These are phyloP conservation scores for Cryptosporidium muris DNA, from an alignment of 169 alveolate species.

Conservation along the genomic window DNA sequence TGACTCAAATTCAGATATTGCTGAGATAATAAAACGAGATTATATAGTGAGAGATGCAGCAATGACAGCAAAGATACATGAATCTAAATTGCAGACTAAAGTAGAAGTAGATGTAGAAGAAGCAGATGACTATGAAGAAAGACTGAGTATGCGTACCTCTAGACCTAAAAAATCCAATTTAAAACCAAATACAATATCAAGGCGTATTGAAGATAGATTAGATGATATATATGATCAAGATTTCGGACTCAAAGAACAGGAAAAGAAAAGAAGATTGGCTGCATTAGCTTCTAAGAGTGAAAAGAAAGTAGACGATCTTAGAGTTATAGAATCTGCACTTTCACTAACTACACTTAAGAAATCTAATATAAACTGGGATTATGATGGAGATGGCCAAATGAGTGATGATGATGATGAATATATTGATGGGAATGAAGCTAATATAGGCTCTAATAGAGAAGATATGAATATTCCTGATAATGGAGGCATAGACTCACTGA, in stretches of 20 bases:
- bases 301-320: conserved; percentile 13
- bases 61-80: conserved; percentile 46
- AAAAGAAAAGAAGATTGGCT: conserved; percentile 56
- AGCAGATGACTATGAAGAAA: neutral
- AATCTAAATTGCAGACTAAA: conserved; percentile 33
- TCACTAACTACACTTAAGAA: conserved; percentile 47
- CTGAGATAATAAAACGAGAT: conserved; percentile 60
- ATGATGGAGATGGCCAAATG: conserved; percentile 68
- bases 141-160: neutral
- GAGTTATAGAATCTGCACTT: conserved; percentile 58
- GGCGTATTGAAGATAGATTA: conserved; percentile 31
- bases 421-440: conserved; percentile 45
- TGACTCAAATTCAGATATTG: conserved; percentile 56
- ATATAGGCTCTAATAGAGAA: conserved; percentile 17
- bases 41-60: conserved; percentile 65
- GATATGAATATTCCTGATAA: conserved; percentile 41
- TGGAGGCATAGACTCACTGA: conserved; percentile 16
- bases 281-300: conserved; percentile 29
- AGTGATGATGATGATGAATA: conserved; percentile 58
- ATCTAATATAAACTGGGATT: conserved; percentile 41
- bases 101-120: conserved; percentile 39
- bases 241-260: conserved; percentile 61
- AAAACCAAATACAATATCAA: neutral
- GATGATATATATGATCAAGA: conserved; percentile 61
- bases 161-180: neutral